Percentiles rank a stretch among this genome's conserved stretches.
Conservation (phyloP, 2,329 filamentous ascomycete species). For the Cadophora luteo-olivacea region DNA sequence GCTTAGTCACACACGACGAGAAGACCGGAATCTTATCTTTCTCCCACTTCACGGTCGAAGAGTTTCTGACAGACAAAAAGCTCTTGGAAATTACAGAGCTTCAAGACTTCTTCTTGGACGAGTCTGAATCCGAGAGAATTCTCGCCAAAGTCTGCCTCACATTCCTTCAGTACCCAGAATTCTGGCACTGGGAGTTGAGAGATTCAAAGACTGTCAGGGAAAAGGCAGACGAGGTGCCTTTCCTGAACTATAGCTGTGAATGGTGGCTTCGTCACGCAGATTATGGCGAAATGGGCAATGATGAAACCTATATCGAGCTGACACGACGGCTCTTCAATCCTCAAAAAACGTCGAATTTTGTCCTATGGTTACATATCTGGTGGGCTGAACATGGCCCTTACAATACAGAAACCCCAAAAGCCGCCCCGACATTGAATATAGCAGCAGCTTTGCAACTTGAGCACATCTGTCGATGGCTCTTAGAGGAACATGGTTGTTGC, state of each 20-base stretch:
- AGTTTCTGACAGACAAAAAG: conserved; percentile 33
- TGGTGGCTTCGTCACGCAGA: conserved; percentile 10
- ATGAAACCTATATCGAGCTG: conserved; percentile 1
- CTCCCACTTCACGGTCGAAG: conserved; percentile 41
- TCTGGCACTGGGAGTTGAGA: conserved; percentile 13
- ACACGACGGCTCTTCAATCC: conserved; percentile 16
- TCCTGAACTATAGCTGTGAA: conserved; percentile 16
- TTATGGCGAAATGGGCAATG: neutral
- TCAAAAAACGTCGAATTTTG: conserved; percentile 21
- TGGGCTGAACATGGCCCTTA: neutral
- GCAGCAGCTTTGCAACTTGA: conserved; percentile 17
- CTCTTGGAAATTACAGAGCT: conserved; percentile 14
- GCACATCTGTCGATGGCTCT: conserved; percentile 20
- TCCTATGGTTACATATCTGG: conserved; percentile 19
- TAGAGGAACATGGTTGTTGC: conserved; percentile 12
- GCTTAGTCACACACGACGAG: conserved; percentile 33
- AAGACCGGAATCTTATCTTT: conserved; percentile 30
- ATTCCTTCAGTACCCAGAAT: conserved; percentile 27
- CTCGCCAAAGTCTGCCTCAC: conserved; percentile 23
- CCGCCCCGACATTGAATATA: conserved; percentile 21
- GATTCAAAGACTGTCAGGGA: neutral
- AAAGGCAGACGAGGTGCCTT: neutral
- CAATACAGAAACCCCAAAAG: neutral
- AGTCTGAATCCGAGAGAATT: neutral
- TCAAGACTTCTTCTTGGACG: conserved; percentile 11